Percentiles rank a stretch among this genome's conserved stretches.
These are phyloP conservation scores for Saccharomycopsis crataegensis DNA, from an alignment of 1,139 yeast species.

Conservation along the genomic window DNA sequence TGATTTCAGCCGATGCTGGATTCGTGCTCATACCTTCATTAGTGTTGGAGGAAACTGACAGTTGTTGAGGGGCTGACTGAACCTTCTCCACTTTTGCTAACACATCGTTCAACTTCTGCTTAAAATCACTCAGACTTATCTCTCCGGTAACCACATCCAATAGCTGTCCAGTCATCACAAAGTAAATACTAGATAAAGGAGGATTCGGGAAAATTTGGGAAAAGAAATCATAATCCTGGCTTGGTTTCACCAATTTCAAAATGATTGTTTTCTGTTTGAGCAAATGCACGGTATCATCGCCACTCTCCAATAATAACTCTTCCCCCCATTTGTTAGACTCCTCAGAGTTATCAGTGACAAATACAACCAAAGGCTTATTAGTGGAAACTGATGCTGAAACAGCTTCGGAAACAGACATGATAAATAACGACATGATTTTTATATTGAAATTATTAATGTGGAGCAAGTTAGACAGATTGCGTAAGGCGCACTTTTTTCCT, in stretches of 20 bases:
- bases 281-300: background rate
- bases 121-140: slow-evolving; percentile 26
- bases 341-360: slow-evolving; percentile 28
- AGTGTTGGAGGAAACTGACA: background rate
- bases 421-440: slow-evolving; percentile 19
- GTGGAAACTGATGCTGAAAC: slow-evolving; percentile 33
- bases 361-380: slow-evolving; percentile 38
- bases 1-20: background rate
- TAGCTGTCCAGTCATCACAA: slow-evolving; percentile 40
- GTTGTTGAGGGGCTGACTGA: background rate
- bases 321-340: slow-evolving; percentile 27
- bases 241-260: slow-evolving; percentile 37
- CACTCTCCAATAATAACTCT: slow-evolving; percentile 11
- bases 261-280: slow-evolving; percentile 31
- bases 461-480: too few relatives aligned
- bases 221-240: slow-evolving; percentile 42
- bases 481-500: too few relatives aligned
- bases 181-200: slow-evolving; percentile 41
- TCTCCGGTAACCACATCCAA: slow-evolving; percentile 36
- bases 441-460: too few relatives aligned
- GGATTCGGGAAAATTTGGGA: slow-evolving; percentile 43
- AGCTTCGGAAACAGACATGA: slow-evolving; percentile 36
- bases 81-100: background rate
- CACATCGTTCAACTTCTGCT: slow-evolving; percentile 7
- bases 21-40: too few relatives aligned